A percentile compares a stretch with the other conserved stretches of the same genome.
Evolutionary conservation across 2,329 filamentous ascomycete genomes (phyloP).

Genomic region (Xylariales sp.): DNA sequence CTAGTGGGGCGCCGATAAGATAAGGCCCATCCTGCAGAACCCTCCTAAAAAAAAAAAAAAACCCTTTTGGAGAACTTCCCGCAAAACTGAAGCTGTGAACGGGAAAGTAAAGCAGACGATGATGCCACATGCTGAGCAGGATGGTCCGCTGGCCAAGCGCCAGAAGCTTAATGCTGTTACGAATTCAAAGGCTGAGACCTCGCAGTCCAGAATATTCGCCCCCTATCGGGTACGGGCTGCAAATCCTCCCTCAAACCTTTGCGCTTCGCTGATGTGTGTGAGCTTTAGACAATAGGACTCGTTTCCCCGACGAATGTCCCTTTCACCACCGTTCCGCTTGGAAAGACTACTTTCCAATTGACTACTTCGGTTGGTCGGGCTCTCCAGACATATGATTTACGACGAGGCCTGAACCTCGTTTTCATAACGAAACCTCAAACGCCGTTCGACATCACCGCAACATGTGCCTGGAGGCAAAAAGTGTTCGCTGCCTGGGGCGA

Average conservation of each 20-base stretch:
- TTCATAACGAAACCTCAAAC: slow-evolving; percentile 93
- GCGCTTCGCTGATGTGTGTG: too few species aligned
- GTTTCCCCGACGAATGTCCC: slow-evolving; percentile 88
- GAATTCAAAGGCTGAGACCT: slow-evolving; percentile 31
- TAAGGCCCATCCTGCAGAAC: slow-evolving; percentile 1
- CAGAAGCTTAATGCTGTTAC: slow-evolving; percentile 57
- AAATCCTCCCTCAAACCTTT: too few species aligned
- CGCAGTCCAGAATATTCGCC: slow-evolving; percentile 79
- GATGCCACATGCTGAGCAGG: slow-evolving; percentile 56
- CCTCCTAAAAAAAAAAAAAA: too few species aligned
- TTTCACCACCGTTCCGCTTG: slow-evolving; percentile 82
- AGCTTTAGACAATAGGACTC: slow-evolving; percentile 79
- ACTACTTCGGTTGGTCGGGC: slow-evolving; percentile 89
- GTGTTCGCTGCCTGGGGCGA: slow-evolving; percentile 89
- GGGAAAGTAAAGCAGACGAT: too few species aligned
- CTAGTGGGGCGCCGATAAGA: neutral
- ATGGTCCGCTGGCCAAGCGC: slow-evolving; percentile 68
- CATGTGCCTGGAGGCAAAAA: slow-evolving; percentile 79
- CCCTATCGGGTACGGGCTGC: slow-evolving; percentile 73
- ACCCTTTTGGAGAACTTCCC: too few species aligned
- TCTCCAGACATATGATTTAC: slow-evolving; percentile 93
- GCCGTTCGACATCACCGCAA: slow-evolving; percentile 79
- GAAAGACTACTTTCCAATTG: slow-evolving; percentile 94
- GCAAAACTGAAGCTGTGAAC: too few species aligned
- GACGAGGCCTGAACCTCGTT: slow-evolving; percentile 82